These are phyloP conservation scores for Arthromyces matolae DNA, from an alignment of 768 basidiomycete genomes.

Conservation along the genomic window DNA sequence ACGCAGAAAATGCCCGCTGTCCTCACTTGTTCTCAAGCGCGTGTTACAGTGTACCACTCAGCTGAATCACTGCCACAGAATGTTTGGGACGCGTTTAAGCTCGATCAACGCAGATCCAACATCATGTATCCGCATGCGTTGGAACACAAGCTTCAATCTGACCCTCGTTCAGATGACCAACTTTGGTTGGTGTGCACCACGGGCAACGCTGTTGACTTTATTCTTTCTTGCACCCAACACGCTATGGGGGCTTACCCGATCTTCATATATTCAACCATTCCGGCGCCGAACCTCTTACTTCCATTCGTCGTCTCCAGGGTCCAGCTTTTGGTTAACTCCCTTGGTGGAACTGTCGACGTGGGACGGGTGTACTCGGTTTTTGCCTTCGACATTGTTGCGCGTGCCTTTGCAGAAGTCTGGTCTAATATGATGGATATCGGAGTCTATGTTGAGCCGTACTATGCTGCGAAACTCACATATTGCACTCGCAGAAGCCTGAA, in stretches of 20 bases:
- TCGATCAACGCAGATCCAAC: constrained; percentile 26
- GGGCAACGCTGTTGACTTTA: neutral
- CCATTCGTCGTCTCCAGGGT: constrained; percentile 2
- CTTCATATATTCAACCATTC: constrained; percentile 8
- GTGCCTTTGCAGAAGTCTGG: constrained; percentile 6
- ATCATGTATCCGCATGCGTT: constrained; percentile 19
- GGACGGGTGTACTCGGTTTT: constrained; percentile 13
- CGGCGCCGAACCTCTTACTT: neutral
- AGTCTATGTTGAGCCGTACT: constrained; percentile 5
- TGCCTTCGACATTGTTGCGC: constrained; percentile 2
- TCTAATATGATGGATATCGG: neutral
- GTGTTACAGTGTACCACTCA: constrained; percentile 18
- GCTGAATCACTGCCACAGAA: constrained; percentile 26
- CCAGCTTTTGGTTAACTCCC: neutral
- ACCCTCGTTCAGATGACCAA: constrained; percentile 3
- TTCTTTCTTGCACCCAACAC: constrained; percentile 9
- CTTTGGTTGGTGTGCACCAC: constrained; percentile 37
- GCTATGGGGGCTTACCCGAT: constrained; percentile 10
- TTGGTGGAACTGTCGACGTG: neutral
- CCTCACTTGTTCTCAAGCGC: neutral
- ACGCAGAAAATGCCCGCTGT: constrained; percentile 6
- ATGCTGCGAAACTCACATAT: constrained; percentile 10
- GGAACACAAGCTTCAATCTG: constrained; percentile 3
- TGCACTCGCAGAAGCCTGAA: constrained; percentile 6
- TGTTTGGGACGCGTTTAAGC: constrained; percentile 27